Evolutionary conservation across 345 rosid genomes (phyloP), one percentile per base, ranked within the genome.

Genomic region (Odontarrhena argentea): DNA sequence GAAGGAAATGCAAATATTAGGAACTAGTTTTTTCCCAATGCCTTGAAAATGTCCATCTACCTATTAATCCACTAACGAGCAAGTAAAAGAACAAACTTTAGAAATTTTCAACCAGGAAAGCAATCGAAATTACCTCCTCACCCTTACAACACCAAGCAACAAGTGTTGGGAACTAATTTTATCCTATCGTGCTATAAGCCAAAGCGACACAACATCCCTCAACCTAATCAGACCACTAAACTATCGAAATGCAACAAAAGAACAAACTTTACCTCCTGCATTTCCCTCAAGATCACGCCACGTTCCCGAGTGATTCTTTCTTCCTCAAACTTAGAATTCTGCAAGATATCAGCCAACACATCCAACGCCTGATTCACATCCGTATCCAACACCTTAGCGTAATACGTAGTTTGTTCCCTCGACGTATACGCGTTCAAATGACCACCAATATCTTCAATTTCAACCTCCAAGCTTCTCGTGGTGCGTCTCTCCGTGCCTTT

Each of bases 391-490:
- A 95, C 96, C 59, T 91, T 91, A 0, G 96, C 97, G 22, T 91
- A 91, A 65, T 95, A 95, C 9, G 96, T 87, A 6, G 99, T 91
- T 80, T 91, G 96, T 67, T 91, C 99, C 81, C 99, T 87, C 8
- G 90, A 87, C 0, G 97, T 95, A 67, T 91, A 91, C 5, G 96
- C 96, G 68, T 91, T 95, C 77, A 95, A 71, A 77, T 91, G 97
- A 6, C 96, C 99, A 1, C 99, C 99, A 83, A 91, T 89, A 55
- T 89, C 83, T 83, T 95, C 99, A 36, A 95, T 85, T 78, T 95
- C 97, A 78, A 87, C 99, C 74, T 89, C 99, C 70, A 87, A 44
- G 1, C 75, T 70, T 54, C 84, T 73, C 28, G 83, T 87, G 0
- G 74, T 55, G 40, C 99, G 80, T 67, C 68, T 86, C 68, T 76